These are phyloP conservation scores for Geosmithia flava DNA, from an alignment of 2,329 filamentous ascomycete genomes.

Conservation along the genomic window DNA sequence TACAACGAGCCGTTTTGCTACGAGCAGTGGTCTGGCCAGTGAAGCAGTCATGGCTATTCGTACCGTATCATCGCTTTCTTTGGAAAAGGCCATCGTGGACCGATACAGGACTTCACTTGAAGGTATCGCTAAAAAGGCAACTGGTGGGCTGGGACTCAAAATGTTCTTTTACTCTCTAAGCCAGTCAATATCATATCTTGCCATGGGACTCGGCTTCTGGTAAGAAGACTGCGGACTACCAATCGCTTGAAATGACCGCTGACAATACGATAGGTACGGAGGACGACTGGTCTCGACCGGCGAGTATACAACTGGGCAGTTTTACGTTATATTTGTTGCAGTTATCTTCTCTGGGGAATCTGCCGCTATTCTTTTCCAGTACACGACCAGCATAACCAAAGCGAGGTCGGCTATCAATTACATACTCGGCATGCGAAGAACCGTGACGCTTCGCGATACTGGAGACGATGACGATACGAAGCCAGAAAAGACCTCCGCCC, in stretches of 20 bases:
- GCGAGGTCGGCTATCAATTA: slow-evolving; percentile 34
- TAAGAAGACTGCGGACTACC: slow-evolving; percentile 5
- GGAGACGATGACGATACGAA: slow-evolving; percentile 5
- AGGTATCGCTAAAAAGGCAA: slow-evolving; percentile 15
- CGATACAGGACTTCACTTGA: slow-evolving; percentile 18
- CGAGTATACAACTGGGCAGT: slow-evolving; percentile 33
- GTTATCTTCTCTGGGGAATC: slow-evolving; percentile 32
- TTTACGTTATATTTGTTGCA: slow-evolving; percentile 38
- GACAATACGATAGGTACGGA: slow-evolving; percentile 16
- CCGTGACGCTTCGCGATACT: slow-evolving; percentile 16
- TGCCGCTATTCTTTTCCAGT: slow-evolving; percentile 28
- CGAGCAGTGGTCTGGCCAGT: slow-evolving; percentile 33
- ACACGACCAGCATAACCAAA: slow-evolving; percentile 38
- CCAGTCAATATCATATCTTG: slow-evolving; percentile 24
- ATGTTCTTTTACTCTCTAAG: slow-evolving; percentile 28
- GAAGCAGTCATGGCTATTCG: slow-evolving; percentile 36
- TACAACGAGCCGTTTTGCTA: slow-evolving; percentile 28
- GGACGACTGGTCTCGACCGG: slow-evolving; percentile 24
- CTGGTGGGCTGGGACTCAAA: slow-evolving; percentile 18
- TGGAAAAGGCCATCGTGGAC: slow-evolving; percentile 27
- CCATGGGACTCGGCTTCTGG: slow-evolving; percentile 27
- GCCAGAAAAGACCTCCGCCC: slow-evolving; percentile 1
- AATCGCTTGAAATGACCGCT: not conserved
- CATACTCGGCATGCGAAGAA: slow-evolving; percentile 26
- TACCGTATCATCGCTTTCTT: slow-evolving; percentile 33